These are phyloP conservation scores for Brassica balearica DNA, from an alignment of 441 rosid species.

Conservation along the genomic window DNA sequence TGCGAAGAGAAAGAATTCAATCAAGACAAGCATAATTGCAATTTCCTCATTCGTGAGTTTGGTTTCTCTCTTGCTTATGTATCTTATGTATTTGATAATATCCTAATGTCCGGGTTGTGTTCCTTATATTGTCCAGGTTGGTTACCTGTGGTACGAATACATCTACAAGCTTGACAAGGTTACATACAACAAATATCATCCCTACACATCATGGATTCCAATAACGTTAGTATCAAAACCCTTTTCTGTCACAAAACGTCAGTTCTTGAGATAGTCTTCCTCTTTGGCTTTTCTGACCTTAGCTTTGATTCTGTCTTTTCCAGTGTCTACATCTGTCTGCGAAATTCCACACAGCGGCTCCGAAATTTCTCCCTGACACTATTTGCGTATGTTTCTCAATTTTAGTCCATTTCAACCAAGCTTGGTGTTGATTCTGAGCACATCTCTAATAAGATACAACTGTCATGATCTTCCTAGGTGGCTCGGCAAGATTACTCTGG, in stretches of 20 bases:
- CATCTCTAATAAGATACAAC: slow-evolving; percentile 27
- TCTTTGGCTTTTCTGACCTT: slow-evolving; percentile 36
- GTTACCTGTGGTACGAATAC: slow-evolving; percentile 8
- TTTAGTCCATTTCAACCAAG: slow-evolving; percentile 31
- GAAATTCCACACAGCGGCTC: slow-evolving; percentile 87
- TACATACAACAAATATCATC: slow-evolving; percentile 71
- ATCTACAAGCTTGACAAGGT: slow-evolving; percentile 12
- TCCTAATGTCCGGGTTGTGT: slow-evolving; percentile 22
- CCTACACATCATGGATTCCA: slow-evolving; percentile 99
- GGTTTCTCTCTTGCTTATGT: slow-evolving; percentile 20
- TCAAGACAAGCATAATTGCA: slow-evolving; percentile 70
- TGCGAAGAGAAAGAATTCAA: slow-evolving; percentile 65
- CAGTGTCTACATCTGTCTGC: slow-evolving; percentile 94
- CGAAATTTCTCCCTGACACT: slow-evolving; percentile 78
- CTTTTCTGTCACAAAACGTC: background rate
- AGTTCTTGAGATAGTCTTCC: slow-evolving; percentile 14
- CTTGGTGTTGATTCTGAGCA: slow-evolving; percentile 24
- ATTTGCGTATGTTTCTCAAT: slow-evolving; percentile 72
- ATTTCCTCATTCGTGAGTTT: slow-evolving; percentile 71
- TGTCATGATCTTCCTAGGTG: slow-evolving; percentile 60
- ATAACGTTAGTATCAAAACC: slow-evolving; percentile 70
- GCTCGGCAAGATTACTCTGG: slow-evolving; percentile 98
- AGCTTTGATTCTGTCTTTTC: slow-evolving; percentile 29
- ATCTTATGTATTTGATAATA: slow-evolving; percentile 21
- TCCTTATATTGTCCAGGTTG: slow-evolving; percentile 55